Conservation (phyloP, 495 filamentous ascomycete genomes). For the Amniculicola lignicola region DNA sequence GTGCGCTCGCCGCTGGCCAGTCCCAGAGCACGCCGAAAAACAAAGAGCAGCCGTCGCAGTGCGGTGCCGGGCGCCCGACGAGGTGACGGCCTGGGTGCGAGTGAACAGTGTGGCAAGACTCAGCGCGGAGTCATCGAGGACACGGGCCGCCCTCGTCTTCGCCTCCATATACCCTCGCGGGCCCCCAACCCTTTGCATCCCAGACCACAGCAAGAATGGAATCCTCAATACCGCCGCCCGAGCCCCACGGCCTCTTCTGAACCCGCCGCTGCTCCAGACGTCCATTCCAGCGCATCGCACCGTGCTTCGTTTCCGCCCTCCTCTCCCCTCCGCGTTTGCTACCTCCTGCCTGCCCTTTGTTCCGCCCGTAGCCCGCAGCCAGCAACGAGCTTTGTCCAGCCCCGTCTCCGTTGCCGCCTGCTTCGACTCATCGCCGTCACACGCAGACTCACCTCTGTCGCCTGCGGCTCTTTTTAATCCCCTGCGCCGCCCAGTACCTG, state of each 20-base stretch:
- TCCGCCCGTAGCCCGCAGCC: slow-evolving; percentile 15
- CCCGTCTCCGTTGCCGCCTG: slow-evolving; percentile 24
- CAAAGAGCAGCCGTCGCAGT: too few species aligned
- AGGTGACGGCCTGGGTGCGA: background rate
- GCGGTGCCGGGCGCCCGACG: background rate
- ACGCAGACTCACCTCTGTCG: too few species aligned
- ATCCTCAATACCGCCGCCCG: slow-evolving; percentile 22
- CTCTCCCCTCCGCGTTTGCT: slow-evolving; percentile 17
- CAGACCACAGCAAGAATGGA: slow-evolving; percentile 17
- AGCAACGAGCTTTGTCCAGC: slow-evolving; percentile 29
- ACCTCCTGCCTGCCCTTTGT: slow-evolving; percentile 9
- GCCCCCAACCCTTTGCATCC: background rate
- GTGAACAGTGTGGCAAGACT: background rate
- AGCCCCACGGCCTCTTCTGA: slow-evolving; percentile 21
- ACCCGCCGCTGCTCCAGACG: slow-evolving; percentile 9
- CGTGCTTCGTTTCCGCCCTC: slow-evolving; percentile 8
- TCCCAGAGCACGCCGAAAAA: too few species aligned
- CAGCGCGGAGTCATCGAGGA: background rate
- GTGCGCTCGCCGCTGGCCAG: too few species aligned
- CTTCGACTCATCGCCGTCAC: too few species aligned
- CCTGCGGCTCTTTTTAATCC: too few species aligned
- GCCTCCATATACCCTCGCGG: background rate
- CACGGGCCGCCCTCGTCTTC: background rate
- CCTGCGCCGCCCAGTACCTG: too few species aligned
- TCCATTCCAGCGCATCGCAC: slow-evolving; percentile 3